Evolutionary conservation across 2,329 filamentous ascomycete genomes (phyloP).

Genomic region (Pseudogymnoascus sp.): DNA sequence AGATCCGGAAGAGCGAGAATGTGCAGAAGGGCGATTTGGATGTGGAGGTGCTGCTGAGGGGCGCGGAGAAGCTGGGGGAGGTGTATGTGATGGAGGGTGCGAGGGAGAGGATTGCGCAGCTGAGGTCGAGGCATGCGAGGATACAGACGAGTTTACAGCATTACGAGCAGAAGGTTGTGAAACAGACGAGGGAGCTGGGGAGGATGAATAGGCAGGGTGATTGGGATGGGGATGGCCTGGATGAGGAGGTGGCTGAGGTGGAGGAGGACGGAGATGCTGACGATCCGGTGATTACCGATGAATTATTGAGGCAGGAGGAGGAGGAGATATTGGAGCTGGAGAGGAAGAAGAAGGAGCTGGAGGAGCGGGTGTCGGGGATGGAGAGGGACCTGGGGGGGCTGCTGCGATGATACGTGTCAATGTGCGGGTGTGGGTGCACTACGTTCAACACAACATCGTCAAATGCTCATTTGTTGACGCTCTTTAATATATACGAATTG

Average conservation of each 20-base stretch:
- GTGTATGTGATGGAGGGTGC: conserved; percentile 82
- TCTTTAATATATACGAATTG: background rate
- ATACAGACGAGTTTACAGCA: conserved; percentile 66
- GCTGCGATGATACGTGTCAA: conserved; percentile 19
- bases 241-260: conserved; percentile 26
- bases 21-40: conserved; percentile 64
- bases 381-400: conserved; percentile 58
- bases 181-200: conserved; percentile 66
- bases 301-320: conserved; percentile 60
- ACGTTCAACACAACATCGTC: background rate
- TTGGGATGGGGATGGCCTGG: conserved; percentile 41
- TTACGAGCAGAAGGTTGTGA: conserved; percentile 71
- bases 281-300: conserved; percentile 59
- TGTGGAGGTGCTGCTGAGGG: conserved; percentile 72
- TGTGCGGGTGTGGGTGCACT: background rate
- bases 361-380: conserved; percentile 58
- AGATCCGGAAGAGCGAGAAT: conserved; percentile 51
- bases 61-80: conserved; percentile 80
- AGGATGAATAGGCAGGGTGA: conserved; percentile 60
- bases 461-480: background rate
- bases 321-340: conserved; percentile 57
- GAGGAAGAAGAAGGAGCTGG: conserved; percentile 50
- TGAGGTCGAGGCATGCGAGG: conserved; percentile 63
- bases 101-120: conserved; percentile 60
- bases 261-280: conserved; percentile 47